phyloP scores from a whole-genome alignment of 306 rosid genomes.

The Ochetophila trinervis region DNA sequence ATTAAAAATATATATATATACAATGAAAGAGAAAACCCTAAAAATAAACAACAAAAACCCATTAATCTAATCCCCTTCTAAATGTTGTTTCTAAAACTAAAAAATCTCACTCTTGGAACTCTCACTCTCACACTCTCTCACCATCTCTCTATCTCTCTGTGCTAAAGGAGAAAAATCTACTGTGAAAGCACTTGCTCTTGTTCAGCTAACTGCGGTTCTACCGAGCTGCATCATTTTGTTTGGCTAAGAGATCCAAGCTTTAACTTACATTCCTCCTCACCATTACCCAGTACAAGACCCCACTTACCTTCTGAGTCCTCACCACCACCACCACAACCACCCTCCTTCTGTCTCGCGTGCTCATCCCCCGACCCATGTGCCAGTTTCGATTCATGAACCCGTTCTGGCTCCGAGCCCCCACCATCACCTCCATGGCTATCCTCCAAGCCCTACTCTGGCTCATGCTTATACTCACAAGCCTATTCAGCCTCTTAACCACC shows the following conservation, averaged over 20 bases:
- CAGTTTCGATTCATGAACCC: conserved; percentile 13
- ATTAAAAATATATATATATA: too few species aligned
- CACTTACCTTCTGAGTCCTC: conserved; percentile 14
- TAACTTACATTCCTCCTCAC: conserved; percentile 31
- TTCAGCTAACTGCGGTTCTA: conserved; percentile 19
- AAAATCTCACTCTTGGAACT: background rate
- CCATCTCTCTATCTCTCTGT: background rate
- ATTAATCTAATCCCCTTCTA: too few species aligned
- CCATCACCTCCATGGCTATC: conserved; percentile 5
- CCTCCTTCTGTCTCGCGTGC: conserved; percentile 21
- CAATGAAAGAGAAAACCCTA: too few species aligned
- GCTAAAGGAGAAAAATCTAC: background rate
- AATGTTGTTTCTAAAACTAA: too few species aligned
- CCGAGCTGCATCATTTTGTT: conserved; percentile 22
- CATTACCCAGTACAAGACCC: conserved; percentile 17
- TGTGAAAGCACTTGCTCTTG: conserved; percentile 4
- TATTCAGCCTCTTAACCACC: background rate
- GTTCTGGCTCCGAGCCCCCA: conserved; percentile 8
- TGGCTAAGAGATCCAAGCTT: conserved; percentile 11
- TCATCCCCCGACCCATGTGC: conserved; percentile 16
- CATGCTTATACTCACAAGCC: conserved; percentile 27
- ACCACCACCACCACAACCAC: conserved; percentile 27
- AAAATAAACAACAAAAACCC: too few species aligned
- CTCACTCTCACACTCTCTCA: background rate
- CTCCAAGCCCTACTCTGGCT: conserved; percentile 17